Conservation (phyloP, 2,329 filamentous ascomycete species). For the Ceratocystis diversiconidia region DNA sequence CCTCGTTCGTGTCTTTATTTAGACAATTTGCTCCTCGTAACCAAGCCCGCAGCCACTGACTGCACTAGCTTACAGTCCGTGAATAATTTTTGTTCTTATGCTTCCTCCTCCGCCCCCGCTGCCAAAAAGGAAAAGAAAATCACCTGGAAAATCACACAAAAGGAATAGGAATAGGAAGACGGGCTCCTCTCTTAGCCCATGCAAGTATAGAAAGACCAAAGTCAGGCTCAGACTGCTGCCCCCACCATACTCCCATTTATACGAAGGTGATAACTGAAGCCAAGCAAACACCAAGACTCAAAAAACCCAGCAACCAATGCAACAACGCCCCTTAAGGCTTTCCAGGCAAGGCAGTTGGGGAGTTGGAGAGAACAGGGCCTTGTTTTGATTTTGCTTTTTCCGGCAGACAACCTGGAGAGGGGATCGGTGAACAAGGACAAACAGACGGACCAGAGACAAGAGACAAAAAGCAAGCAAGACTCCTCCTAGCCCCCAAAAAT, state of each 20-base stretch:
- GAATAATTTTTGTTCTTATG: background rate
- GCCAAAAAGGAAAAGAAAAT: background rate
- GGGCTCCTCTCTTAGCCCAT: background rate
- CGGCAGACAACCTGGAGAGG: too few species aligned
- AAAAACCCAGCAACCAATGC: background rate
- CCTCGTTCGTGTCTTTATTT: constrained; percentile 6
- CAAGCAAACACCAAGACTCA: background rate
- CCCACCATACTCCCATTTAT: background rate
- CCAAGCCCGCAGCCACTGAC: background rate
- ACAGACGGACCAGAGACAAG: too few species aligned
- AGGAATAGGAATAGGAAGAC: background rate
- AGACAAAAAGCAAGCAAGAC: too few species aligned
- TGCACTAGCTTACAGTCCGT: background rate
- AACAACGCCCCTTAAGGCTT: background rate
- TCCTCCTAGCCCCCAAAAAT: too few species aligned
- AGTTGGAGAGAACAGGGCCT: too few species aligned
- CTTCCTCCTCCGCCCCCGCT: background rate
- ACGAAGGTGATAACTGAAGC: background rate
- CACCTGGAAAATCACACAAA: background rate
- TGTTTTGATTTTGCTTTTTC: too few species aligned
- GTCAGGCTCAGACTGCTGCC: background rate
- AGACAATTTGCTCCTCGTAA: background rate
- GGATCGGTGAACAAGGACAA: too few species aligned
- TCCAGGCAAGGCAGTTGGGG: too few species aligned
- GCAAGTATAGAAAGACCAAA: background rate